Conservation (phyloP, 2,329 filamentous ascomycete genomes). For the Fusarium burgessii region DNA sequence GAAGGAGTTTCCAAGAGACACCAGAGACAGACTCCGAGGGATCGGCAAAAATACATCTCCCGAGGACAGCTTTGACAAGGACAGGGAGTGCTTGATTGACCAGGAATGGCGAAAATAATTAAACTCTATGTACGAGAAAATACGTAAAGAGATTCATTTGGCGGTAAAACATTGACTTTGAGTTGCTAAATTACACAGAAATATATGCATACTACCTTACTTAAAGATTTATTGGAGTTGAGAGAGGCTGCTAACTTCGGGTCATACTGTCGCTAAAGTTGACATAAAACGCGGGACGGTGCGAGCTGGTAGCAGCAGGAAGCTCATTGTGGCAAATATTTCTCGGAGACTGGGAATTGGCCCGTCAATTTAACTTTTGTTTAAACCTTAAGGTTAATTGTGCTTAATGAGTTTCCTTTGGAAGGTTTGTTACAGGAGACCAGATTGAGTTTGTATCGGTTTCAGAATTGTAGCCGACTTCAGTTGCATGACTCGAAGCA, state of each 20-base stretch:
- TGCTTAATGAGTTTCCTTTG: neutral
- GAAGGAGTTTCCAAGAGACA: neutral
- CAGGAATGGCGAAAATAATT: neutral
- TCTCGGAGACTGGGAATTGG: constrained; percentile 8
- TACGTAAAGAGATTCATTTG: neutral
- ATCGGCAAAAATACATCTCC: constrained; percentile 25
- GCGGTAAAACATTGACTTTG: neutral
- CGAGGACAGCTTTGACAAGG: constrained; percentile 3
- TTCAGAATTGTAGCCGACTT: constrained; percentile 16
- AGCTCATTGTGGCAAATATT: neutral
- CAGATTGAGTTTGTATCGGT: constrained; percentile 33
- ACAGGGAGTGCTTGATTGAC: constrained; percentile 7
- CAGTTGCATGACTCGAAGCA: constrained; percentile 12
- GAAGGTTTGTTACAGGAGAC: neutral
- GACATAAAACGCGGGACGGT: constrained; percentile 12
- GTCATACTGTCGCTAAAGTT: constrained; percentile 1
- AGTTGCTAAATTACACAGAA: constrained; percentile 2
- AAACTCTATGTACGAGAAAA: constrained; percentile 3
- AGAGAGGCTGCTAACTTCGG: constrained; percentile 8
- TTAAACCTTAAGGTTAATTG: neutral
- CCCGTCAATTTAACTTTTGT: neutral
- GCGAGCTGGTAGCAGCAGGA: constrained; percentile 4
- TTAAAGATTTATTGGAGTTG: constrained; percentile 16
- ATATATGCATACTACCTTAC: neutral
- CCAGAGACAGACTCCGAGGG: constrained; percentile 5